Evolutionary conservation across 768 basidiomycete species (phyloP).

Genomic region (Podaxis sp.): DNA sequence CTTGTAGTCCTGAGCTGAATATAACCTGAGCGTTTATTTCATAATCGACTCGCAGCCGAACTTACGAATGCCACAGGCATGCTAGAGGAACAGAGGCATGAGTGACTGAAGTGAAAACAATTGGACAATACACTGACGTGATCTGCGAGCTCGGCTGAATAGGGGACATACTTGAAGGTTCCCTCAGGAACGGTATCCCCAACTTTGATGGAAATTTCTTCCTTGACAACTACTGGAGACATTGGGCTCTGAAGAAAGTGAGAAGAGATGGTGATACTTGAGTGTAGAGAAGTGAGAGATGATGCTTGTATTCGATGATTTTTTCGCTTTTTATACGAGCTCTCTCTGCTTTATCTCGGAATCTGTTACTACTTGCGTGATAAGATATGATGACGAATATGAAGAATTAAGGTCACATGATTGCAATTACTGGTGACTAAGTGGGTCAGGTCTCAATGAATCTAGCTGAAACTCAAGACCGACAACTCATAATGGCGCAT

Average conservation of each 20-base stretch:
- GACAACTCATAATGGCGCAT: not conserved
- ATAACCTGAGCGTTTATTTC: not conserved
- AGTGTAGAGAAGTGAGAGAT: not conserved
- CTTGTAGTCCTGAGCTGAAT: conserved; percentile 16
- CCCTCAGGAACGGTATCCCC: conserved; percentile 38
- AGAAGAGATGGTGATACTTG: not conserved
- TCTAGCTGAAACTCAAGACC: not conserved
- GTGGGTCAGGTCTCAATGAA: no score
- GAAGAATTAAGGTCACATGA: not conserved
- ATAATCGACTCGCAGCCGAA: conserved; percentile 7
- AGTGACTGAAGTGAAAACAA: conserved; percentile 11
- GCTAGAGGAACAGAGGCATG: conserved; percentile 29
- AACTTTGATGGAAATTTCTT: conserved; percentile 32
- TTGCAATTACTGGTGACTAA: not conserved
- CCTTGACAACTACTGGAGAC: conserved; percentile 5
- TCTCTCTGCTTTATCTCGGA: not conserved
- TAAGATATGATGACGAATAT: not conserved
- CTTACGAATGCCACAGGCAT: conserved; percentile 67
- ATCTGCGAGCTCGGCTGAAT: conserved; percentile 59
- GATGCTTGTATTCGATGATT: not conserved
- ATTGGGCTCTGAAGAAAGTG: conserved; percentile 10
- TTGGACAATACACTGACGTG: conserved; percentile 36
- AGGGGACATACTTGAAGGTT: conserved; percentile 55
- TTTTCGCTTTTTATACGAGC: not conserved
- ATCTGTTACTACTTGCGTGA: not conserved